Conservation (phyloP, 2,329 filamentous ascomycete genomes). For the Claviceps paspali region DNA sequence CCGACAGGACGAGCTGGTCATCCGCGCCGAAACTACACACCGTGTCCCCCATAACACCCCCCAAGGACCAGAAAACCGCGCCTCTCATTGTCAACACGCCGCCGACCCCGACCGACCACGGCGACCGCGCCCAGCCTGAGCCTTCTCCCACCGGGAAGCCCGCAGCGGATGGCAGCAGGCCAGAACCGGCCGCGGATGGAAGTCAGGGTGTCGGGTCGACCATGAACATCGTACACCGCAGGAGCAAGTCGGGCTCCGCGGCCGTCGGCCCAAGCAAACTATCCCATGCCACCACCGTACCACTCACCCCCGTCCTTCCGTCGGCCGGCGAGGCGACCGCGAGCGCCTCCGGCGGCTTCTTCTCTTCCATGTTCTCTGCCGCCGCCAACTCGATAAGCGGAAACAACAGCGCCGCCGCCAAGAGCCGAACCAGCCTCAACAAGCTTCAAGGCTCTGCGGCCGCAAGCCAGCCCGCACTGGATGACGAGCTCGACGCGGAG, state of each 20-base stretch:
- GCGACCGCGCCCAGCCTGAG: slow-evolving; percentile 8
- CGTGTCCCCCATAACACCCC: slow-evolving; percentile 31
- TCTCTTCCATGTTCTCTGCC: slow-evolving; percentile 82
- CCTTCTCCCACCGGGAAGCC: slow-evolving; percentile 16
- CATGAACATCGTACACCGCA: slow-evolving; percentile 57
- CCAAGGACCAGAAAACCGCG: slow-evolving; percentile 25
- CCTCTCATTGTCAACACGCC: slow-evolving; percentile 51
- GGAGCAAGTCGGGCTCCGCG: slow-evolving; percentile 36
- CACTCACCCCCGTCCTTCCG: slow-evolving; percentile 65
- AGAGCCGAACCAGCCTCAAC: slow-evolving; percentile 15
- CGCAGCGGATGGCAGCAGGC: slow-evolving; percentile 13
- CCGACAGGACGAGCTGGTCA: slow-evolving; percentile 14
- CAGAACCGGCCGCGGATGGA: slow-evolving; percentile 29
- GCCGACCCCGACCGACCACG: slow-evolving; percentile 43
- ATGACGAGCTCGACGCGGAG: slow-evolving; percentile 21
- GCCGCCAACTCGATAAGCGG: slow-evolving; percentile 62
- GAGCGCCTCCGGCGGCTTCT: slow-evolving; percentile 62
- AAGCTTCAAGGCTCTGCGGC: slow-evolving; percentile 13
- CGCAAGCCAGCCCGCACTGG: slow-evolving; percentile 21
- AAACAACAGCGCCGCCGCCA: no score
- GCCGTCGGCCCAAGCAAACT: slow-evolving; percentile 67
- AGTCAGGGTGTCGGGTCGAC: slow-evolving; percentile 46
- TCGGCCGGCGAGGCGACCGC: slow-evolving; percentile 38
- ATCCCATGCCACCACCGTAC: slow-evolving; percentile 56
- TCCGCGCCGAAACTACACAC: slow-evolving; percentile 17